phyloP scores from a whole-genome alignment of 164 flowering plant species.

The Protea cynaroides region DNA sequence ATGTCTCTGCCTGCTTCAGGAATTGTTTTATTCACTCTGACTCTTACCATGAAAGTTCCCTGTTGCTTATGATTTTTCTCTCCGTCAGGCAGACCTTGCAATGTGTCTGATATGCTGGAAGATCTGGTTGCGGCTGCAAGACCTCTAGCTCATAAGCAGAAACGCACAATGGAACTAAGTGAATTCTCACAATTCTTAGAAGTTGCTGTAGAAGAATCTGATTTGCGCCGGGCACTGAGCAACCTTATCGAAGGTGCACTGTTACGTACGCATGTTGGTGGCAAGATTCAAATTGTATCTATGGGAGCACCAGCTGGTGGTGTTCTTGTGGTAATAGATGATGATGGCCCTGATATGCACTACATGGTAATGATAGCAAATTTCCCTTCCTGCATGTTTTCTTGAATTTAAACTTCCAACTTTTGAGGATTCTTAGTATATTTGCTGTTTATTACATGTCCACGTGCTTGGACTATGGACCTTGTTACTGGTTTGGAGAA shows the following conservation, averaged over 20 bases:
- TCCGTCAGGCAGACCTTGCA: constrained; percentile 89
- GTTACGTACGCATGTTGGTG: constrained; percentile 73
- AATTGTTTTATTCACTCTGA: neutral
- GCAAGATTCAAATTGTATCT: constrained; percentile 66
- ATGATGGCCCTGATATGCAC: constrained; percentile 97
- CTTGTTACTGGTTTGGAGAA: too few relatives aligned
- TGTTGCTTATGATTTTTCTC: constrained; percentile 28
- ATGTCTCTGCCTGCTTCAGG: too few relatives aligned
- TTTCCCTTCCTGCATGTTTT: too few relatives aligned
- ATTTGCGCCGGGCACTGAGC: constrained; percentile 85
- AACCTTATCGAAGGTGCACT: constrained; percentile 91
- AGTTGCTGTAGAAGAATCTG: constrained; percentile 83
- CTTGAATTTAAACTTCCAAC: too few relatives aligned
- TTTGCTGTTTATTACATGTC: too few relatives aligned
- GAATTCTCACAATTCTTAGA: constrained; percentile 39
- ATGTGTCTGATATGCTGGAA: constrained; percentile 59
- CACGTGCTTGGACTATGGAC: too few relatives aligned
- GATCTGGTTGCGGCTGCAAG: constrained; percentile 70
- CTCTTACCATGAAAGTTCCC: neutral
- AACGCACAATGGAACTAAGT: constrained; percentile 46
- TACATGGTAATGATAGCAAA: constrained; percentile 56
- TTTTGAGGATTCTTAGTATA: too few relatives aligned
- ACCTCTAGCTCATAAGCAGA: constrained; percentile 71
- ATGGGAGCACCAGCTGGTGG: constrained; percentile 84
- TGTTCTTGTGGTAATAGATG: constrained; percentile 74